Conservation (phyloP, 176 grass and related monocot genomes). For the Ampelocalamus luodianensis region DNA sequence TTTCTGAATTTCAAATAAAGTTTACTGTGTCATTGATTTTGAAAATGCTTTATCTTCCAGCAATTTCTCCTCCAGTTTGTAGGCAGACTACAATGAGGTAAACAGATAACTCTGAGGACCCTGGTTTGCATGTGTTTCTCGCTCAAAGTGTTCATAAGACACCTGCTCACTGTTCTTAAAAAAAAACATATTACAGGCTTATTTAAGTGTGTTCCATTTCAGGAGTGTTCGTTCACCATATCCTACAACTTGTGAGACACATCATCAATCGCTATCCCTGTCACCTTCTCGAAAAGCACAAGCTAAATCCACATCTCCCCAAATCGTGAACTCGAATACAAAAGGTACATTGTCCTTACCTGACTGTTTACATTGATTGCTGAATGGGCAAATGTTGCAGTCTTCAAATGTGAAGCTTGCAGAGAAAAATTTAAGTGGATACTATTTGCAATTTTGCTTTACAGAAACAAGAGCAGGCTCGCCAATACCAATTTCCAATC, state of each 20-base stretch:
- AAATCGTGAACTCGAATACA: constrained; percentile 36
- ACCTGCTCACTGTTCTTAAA: neutral
- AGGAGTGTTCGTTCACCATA: constrained; percentile 56
- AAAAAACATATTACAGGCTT: constrained; percentile 5
- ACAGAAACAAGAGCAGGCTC: constrained; percentile 74
- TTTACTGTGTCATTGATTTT: constrained; percentile 25
- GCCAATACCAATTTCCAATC: constrained; percentile 62
- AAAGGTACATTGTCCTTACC: constrained; percentile 44
- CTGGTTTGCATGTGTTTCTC: neutral
- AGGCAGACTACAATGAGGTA: constrained; percentile 68
- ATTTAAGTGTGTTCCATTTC: constrained; percentile 11
- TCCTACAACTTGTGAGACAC: constrained; percentile 43
- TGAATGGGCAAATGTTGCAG: constrained; percentile 8
- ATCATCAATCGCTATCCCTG: constrained; percentile 54
- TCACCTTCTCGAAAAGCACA: constrained; percentile 71
- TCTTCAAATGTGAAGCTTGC: constrained; percentile 31
- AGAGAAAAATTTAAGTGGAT: neutral
- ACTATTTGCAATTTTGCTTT: constrained; percentile 17
- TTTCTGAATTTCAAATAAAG: neutral
- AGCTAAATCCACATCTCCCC: constrained; percentile 53
- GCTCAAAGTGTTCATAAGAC: constrained; percentile 29
- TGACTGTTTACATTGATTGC: neutral
- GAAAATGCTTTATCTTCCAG: constrained; percentile 39
- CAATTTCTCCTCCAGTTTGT: constrained; percentile 50
- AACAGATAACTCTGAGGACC: constrained; percentile 25